Conservation (phyloP, 1,139 yeast species). For the Lodderomyces pseudojiufengensis region DNA sequence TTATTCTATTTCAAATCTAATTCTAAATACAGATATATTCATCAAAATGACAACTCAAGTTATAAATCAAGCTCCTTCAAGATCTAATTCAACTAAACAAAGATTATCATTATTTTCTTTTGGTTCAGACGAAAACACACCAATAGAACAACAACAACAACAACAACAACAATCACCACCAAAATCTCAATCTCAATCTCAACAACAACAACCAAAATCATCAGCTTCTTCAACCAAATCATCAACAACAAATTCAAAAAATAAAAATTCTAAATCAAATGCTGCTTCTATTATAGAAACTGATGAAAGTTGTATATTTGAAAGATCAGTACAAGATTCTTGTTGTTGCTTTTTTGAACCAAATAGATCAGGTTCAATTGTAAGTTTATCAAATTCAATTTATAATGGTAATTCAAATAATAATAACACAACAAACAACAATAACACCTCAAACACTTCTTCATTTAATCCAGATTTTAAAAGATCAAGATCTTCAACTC, state of each 20-base stretch:
- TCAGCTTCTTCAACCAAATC: not conserved
- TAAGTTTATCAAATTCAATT: conserved; percentile 8
- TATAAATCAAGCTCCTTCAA: conserved; percentile 3
- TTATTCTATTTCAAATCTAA: too few relatives aligned
- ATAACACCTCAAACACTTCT: conserved; percentile 14
- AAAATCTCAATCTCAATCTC: not conserved
- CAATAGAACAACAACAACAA: conserved; percentile 1
- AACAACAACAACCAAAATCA: conserved; percentile 3
- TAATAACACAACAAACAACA: conserved; percentile 12
- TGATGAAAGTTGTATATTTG: conserved; percentile 41
- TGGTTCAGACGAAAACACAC: conserved; percentile 15
- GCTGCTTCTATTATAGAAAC: conserved; percentile 6
- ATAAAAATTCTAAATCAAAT: conserved; percentile 2
- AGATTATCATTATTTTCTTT: conserved; percentile 20
- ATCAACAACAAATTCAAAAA: conserved; percentile 7
- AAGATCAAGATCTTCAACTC: conserved; percentile 25
- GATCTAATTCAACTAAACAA: conserved; percentile 10
- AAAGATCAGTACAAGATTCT: conserved; percentile 57
- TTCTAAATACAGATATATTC: too few relatives aligned
- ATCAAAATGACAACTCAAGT: not conserved
- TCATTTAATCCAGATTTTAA: conserved; percentile 1
- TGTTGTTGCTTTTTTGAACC: conserved; percentile 12
- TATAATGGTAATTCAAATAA: conserved; percentile 9
- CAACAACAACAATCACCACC: conserved; percentile 1
- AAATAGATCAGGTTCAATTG: conserved; percentile 10